Percentiles rank a stretch among this genome's conserved stretches.
phyloP scores from a whole-genome alignment of 495 filamentous ascomycete genomes.

The Aspergillus cavernicola region DNA sequence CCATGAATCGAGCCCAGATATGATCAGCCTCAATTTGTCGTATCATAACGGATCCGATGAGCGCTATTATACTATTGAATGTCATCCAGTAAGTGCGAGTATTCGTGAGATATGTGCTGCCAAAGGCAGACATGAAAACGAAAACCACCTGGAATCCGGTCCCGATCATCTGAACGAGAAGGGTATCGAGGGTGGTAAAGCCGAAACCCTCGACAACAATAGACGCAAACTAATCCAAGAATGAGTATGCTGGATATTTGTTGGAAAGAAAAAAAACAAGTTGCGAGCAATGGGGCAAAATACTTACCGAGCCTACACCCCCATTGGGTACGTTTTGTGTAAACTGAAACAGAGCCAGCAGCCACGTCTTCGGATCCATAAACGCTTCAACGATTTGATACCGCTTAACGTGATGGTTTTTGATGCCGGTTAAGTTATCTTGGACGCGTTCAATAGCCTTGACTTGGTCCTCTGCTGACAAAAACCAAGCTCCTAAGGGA shows the following conservation, averaged over 20 bases:
- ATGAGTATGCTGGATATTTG: too few species aligned
- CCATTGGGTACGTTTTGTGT: conserved; percentile 21
- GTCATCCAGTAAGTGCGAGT: conserved; percentile 12
- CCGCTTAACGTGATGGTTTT: too few species aligned
- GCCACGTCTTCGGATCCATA: conserved; percentile 35
- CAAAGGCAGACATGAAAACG: conserved; percentile 12
- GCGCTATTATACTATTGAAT: conserved; percentile 9
- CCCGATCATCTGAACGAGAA: conserved; percentile 9
- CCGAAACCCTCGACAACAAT: conserved; percentile 33
- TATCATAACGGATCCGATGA: conserved; percentile 19
- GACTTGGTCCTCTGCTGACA: conserved; percentile 29
- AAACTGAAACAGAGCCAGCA: conserved; percentile 20
- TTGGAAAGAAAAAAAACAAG: too few species aligned
- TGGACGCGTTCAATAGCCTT: conserved; percentile 49
- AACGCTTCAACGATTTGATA: conserved; percentile 44
- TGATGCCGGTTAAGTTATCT: too few species aligned
- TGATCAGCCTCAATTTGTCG: background rate
- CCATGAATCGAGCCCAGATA: conserved; percentile 10
- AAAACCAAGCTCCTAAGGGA: conserved; percentile 37
- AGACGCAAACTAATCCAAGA: conserved; percentile 18
- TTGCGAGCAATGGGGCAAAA: too few species aligned
- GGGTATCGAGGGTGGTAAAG: conserved; percentile 8
- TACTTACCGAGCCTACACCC: conserved; percentile 20
- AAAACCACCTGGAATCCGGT: conserved; percentile 12
- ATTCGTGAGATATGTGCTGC: conserved; percentile 12